These are phyloP conservation scores for Naganishia albida DNA, from an alignment of 1,284 basidiomycete genomes.

Conservation along the genomic window DNA sequence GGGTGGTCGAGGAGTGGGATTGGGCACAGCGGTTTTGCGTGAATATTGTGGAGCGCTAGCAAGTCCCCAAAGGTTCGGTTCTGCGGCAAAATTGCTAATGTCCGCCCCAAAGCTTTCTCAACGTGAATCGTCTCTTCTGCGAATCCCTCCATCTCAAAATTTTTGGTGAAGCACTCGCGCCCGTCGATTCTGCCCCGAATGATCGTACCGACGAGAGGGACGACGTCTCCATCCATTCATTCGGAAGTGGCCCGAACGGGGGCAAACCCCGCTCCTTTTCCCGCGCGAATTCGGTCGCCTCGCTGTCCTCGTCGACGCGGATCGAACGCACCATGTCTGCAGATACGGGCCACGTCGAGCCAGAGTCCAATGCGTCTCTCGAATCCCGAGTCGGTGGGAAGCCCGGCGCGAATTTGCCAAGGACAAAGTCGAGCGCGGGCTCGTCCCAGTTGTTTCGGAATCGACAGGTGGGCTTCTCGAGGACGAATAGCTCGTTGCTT, in stretches of 20 bases:
- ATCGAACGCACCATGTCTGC: conserved; percentile 1
- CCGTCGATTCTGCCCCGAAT: not conserved
- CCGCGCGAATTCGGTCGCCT: conserved; percentile 21
- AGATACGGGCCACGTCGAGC: not conserved
- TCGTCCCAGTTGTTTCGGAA: conserved; percentile 27
- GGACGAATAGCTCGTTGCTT: conserved; percentile 28
- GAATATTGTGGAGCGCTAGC: conserved; percentile 24
- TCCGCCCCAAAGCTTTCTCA: conserved; percentile 2
- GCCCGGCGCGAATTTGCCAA: not conserved
- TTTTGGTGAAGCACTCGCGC: conserved; percentile 19
- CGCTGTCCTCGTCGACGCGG: not conserved
- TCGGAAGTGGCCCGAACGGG: conserved; percentile 4
- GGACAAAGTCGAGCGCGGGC: conserved; percentile 3
- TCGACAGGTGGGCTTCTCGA: conserved; percentile 27
- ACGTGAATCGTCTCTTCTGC: conserved; percentile 14
- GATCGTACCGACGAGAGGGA: not conserved
- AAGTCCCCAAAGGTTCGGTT: not conserved
- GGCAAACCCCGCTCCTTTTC: conserved; percentile 9
- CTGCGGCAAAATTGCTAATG: not conserved
- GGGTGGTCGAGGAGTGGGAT: conserved; percentile 23
- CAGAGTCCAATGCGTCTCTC: not conserved
- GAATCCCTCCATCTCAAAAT: conserved; percentile 28
- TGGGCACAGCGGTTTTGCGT: conserved; percentile 30
- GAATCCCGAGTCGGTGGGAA: not conserved
- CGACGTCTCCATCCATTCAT: conserved; percentile 2